phyloP scores from a whole-genome alignment of 352 stramenopile genomes.

The Pythium coloratum region DNA sequence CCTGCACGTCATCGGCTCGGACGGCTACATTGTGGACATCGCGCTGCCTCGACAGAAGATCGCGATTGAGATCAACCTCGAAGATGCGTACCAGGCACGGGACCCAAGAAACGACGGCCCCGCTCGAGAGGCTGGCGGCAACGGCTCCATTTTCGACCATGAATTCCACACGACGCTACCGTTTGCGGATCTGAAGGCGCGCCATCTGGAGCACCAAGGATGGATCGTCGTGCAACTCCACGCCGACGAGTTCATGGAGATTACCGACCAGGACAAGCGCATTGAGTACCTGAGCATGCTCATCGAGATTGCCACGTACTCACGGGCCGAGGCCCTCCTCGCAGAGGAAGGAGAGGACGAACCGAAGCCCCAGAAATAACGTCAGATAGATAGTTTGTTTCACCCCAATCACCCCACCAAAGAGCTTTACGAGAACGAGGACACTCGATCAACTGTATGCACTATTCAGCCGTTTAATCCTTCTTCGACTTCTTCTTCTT shows the following conservation, averaged over 20 bases:
- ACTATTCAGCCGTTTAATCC: slow-evolving; percentile 35
- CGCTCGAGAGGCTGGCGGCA: slow-evolving; percentile 22
- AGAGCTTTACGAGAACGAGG: slow-evolving; percentile 5
- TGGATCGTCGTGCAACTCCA: slow-evolving; percentile 74
- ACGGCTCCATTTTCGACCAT: slow-evolving; percentile 21
- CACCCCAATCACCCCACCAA: neutral
- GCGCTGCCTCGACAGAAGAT: slow-evolving; percentile 50
- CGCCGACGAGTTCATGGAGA: slow-evolving; percentile 50
- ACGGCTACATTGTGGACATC: slow-evolving; percentile 63
- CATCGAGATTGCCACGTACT: slow-evolving; percentile 61
- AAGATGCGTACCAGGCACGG: slow-evolving; percentile 42
- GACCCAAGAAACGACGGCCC: slow-evolving; percentile 9
- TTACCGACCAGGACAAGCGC: slow-evolving; percentile 47
- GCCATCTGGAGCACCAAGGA: slow-evolving; percentile 57
- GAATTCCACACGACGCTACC: slow-evolving; percentile 40
- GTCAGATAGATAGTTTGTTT: neutral
- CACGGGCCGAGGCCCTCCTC: slow-evolving; percentile 14
- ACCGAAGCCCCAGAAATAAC: neutral
- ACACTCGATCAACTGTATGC: slow-evolving; percentile 6
- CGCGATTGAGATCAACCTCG: slow-evolving; percentile 64
- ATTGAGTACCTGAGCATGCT: slow-evolving; percentile 64
- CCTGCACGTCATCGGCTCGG: slow-evolving; percentile 11
- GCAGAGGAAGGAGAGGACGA: slow-evolving; percentile 7
- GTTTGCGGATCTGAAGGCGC: slow-evolving; percentile 65
- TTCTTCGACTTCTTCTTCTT: slow-evolving; percentile 70